Evolutionary conservation across 352 stramenopile genomes (phyloP).

Genomic region (Globisporangium nunn): DNA sequence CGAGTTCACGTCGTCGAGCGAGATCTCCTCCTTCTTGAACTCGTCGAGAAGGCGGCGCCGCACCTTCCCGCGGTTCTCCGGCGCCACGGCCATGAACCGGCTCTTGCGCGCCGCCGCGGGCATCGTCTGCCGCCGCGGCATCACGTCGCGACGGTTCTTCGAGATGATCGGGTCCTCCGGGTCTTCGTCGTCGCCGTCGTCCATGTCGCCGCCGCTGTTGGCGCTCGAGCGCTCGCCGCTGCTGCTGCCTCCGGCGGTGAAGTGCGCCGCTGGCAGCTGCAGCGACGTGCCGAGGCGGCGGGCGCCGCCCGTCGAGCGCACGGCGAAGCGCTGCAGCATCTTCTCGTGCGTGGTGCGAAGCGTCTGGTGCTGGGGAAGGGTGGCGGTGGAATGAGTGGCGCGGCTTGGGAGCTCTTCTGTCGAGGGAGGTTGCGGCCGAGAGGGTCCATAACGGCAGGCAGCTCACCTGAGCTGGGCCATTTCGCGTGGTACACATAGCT

Average conservation of each 20-base stretch:
- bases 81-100: conserved; percentile 63
- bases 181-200: conserved; percentile 65
- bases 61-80: conserved; percentile 71
- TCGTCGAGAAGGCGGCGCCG: conserved; percentile 71
- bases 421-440: too few species aligned
- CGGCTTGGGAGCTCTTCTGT: neutral
- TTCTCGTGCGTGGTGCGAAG: neutral
- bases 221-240: neutral
- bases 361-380: neutral
- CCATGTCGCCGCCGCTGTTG: conserved; percentile 22
- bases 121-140: conserved; percentile 65
- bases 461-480: too few species aligned
- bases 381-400: neutral
- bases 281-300: conserved; percentile 14
- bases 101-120: conserved; percentile 67
- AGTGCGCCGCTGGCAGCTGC: conserved; percentile 34
- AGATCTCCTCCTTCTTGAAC: conserved; percentile 70
- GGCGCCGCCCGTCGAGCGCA: conserved; percentile 22
- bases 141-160: conserved; percentile 49
- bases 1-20: conserved; percentile 46
- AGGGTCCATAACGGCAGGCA: too few species aligned
- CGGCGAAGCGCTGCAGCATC: conserved; percentile 64
- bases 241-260: conserved; percentile 28
- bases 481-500: neutral
- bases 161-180: conserved; percentile 61